Conservation (phyloP, 805 yeast species). For the Sungouiozyma ichnusensis region DNA sequence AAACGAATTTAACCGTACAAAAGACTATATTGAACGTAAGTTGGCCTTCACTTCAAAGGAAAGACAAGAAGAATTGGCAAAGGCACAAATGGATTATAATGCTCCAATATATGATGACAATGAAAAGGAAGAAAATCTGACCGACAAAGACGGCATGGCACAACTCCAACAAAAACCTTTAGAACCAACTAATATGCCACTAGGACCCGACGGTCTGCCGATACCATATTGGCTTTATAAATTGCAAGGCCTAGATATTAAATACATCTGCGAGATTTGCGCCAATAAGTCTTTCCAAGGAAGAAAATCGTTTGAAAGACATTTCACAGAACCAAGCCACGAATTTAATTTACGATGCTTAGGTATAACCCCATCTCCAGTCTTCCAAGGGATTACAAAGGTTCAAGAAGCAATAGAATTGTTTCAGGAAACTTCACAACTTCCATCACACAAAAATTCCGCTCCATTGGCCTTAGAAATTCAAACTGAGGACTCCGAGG, state of each 20-base stretch:
- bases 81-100: conserved; percentile 28
- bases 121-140: conserved; percentile 29
- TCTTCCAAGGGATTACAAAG: conserved; percentile 52
- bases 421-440: conserved; percentile 34
- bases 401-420: conserved; percentile 61
- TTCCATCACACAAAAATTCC: conserved; percentile 9
- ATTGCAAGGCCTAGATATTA: conserved; percentile 70
- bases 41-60: conserved; percentile 64
- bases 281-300: conserved; percentile 69
- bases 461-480: conserved; percentile 34
- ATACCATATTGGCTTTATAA: conserved; percentile 92
- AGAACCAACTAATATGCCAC: conserved; percentile 43
- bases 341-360: conserved; percentile 60
- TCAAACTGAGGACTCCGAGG: conserved; percentile 87
- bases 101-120: conserved; percentile 31
- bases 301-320: conserved; percentile 56
- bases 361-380: conserved; percentile 48
- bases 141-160: conserved; percentile 13
- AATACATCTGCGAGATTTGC: conserved; percentile 76
- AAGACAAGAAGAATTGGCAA: conserved; percentile 42
- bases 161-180: conserved; percentile 11
- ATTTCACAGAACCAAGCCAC: conserved; percentile 66
- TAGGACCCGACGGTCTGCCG: conserved; percentile 85
- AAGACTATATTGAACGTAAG: conserved; percentile 51
- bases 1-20: conserved; percentile 39